Base-by-base conservation (phyloP, 441 rosid species). In the Populus trichocarpa region DNA sequence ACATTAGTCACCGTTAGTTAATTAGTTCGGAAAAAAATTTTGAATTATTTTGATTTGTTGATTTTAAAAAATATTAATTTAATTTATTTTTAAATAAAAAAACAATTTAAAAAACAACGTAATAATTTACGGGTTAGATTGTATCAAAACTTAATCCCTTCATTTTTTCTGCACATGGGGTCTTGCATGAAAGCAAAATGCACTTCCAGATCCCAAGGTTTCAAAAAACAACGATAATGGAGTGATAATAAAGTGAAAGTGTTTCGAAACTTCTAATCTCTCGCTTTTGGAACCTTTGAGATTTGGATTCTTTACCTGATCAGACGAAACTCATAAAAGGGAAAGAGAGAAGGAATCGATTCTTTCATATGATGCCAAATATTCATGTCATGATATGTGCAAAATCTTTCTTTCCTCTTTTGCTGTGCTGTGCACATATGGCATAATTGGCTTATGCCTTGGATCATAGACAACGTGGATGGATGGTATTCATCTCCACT, bases 241-340 rank as follows among this genome's bases (percentile, higher is more conserved):
- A 16, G 61, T 18, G 7, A 0, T 53, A 53, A 53, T 53, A 53
- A 53, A 53, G 61, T 53, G n/a, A 53, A 53, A 70, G 36, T 4
- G 32, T n/a, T 68, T 13, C 66, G 67, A 70, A 73, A 64, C 81
- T 73, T 50, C 64, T 33, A 53, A 69, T 50, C 28, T 78, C 70
- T 67, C 53, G 68, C 72, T 50, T 50, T 72, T 63, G 78, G 69
- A 20, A 64, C 57, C 71, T 57, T 66, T 40, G 77, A 72, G 71
- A 72, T 32, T 74, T 42, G 67, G 84, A 78, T 75, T 81, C 85
- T 75, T 81, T 84, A 59, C 83, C 46, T 53, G 61, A 53, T 53
- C 76, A 23, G n/a, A 14, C 32, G 46, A 67, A 76, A 68, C 40
- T 67, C 26, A 71, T 42, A 68, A 65, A 75, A 28, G 53, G 42